Base-by-base conservation (phyloP, 495 filamentous ascomycete genomes). In the Aspergillus panamensis region DNA sequence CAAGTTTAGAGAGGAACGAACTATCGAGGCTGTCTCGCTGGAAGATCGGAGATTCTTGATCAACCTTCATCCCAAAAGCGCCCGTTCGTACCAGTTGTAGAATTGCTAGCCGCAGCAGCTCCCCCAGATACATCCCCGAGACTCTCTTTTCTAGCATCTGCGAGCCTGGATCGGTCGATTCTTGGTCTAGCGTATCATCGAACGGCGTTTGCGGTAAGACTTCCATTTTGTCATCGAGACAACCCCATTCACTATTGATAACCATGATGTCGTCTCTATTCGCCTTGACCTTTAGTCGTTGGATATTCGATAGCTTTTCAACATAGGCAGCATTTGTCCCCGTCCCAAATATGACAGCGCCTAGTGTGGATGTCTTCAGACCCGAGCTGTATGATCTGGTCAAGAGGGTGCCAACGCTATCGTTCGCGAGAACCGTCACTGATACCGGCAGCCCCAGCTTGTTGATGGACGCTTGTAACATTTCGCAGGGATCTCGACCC, bases 251-350 rank as follows among this genome's bases (percentile, higher is more conserved):
- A 12, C 53, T 70, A 44, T 63, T 70, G 14, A 70, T 58, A 8
- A 70, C 51, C 67, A 70, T 70, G 21, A 61, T 57, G 0, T 48
- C 52, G 31, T 48, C 29, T 12, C 13, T 25, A 1, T 49, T 39
- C 5, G 20, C 19, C 8, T 33, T 31, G 17, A 44, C 19, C 31
- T 42, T 58, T 5, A 25, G 25, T 25, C 25, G 25, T n/a, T 37
- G 45, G 10, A 69, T 48, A 53, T 66, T 62, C 9, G 53, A 42
- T 0, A 64, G 31, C 29, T 39, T 54, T n/a, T 69, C 66, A 21
- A 74, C 62, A 54, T 75, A 75, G 10, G 70, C 73, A 12, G 70
- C 72, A 48, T 75, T 75, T 1, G 73, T 75, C 10, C 73, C 73
- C 3, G 73, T 75, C 7, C 73, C 73, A 16, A 69, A 67, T 13